A percentile compares a stretch with the other conserved stretches of the same genome.
Conservation (phyloP, 371 early-diverging fungal species). For the Fennellomyces sp. region DNA sequence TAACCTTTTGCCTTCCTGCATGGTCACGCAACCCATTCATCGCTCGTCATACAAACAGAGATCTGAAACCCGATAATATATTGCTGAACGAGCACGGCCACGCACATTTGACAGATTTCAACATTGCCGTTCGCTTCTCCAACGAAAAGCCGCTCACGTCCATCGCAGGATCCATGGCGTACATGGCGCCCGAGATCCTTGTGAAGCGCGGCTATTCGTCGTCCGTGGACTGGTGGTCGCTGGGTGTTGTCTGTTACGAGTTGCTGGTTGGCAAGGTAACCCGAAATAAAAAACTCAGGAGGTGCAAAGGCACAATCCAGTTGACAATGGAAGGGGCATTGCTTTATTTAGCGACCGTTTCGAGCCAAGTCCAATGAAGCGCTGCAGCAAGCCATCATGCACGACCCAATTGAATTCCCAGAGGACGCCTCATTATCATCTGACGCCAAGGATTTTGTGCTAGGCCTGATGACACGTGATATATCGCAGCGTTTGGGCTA, state of each 20-base stretch:
- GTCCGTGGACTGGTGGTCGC: conserved; percentile 87
- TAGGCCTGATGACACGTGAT: conserved; percentile 61
- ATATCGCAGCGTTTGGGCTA: conserved; percentile 62
- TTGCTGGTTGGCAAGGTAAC: conserved; percentile 72
- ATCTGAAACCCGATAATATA: conserved; percentile 91
- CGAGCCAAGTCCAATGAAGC: conserved; percentile 81
- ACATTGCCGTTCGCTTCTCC: conserved; percentile 73
- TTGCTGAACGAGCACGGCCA: conserved; percentile 83
- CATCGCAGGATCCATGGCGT: conserved; percentile 77
- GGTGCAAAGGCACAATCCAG: too few relatives aligned
- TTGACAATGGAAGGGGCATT: not conserved
- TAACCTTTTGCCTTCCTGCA: not conserved
- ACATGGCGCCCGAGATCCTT: conserved; percentile 81
- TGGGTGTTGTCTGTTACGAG: conserved; percentile 87
- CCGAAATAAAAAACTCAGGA: not conserved
- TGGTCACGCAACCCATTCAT: not conserved
- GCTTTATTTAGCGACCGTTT: conserved; percentile 71
- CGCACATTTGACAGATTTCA: conserved; percentile 87
- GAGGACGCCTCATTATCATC: conserved; percentile 49
- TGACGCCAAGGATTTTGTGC: conserved; percentile 60
- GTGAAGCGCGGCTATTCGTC: conserved; percentile 66
- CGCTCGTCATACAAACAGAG: conserved; percentile 44
- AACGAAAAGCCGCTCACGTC: conserved; percentile 59
- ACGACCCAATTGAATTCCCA: conserved; percentile 64
- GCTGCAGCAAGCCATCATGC: conserved; percentile 67